Evolutionary conservation across 108 stramenopile genomes (phyloP).

Genomic region (Hondaea fermentalgiana): DNA sequence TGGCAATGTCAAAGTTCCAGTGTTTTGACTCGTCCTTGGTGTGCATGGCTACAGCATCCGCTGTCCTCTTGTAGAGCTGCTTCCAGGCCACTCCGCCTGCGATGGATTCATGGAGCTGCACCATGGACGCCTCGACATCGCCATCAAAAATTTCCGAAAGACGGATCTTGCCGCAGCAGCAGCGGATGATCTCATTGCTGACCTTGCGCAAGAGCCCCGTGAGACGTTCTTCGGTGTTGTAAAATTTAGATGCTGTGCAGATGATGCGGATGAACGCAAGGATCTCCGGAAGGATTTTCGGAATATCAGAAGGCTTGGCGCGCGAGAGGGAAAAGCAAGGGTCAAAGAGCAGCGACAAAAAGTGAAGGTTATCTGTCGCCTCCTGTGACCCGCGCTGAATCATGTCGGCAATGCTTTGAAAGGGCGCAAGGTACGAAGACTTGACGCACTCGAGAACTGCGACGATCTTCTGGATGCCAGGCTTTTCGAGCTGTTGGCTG

Average conservation of each 20-base stretch:
- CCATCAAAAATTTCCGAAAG: conserved; percentile 51
- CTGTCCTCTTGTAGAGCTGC: conserved; percentile 42
- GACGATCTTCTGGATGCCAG: conserved; percentile 43
- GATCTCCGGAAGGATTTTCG: conserved; percentile 45
- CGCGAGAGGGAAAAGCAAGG: conserved; percentile 29
- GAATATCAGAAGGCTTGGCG: conserved; percentile 48
- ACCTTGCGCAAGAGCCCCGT: conserved; percentile 54
- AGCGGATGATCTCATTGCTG: conserved; percentile 46
- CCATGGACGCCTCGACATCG: conserved; percentile 42
- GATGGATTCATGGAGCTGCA: conserved; percentile 38
- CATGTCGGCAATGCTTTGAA: conserved; percentile 34
- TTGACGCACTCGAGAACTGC: conserved; percentile 32
- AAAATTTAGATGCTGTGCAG: conserved; percentile 46
- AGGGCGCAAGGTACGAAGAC: conserved; percentile 45
- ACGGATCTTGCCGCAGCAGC: conserved; percentile 30
- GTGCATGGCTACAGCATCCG: conserved; percentile 22
- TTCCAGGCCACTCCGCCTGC: conserved; percentile 51
- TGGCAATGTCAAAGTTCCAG: conserved; percentile 52
- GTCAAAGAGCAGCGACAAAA: conserved; percentile 37
- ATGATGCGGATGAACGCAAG: conserved; percentile 53
- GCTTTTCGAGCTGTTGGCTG: conserved; percentile 44
- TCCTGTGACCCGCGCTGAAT: conserved; percentile 26
- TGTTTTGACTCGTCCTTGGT: background rate
- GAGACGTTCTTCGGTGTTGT: conserved; percentile 49
- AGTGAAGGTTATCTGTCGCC: conserved; percentile 50